Percentiles rank a stretch among this genome's conserved stretches.
Evolutionary conservation across 83 land plant genomes (phyloP).

Genomic region (Picea abies): DNA sequence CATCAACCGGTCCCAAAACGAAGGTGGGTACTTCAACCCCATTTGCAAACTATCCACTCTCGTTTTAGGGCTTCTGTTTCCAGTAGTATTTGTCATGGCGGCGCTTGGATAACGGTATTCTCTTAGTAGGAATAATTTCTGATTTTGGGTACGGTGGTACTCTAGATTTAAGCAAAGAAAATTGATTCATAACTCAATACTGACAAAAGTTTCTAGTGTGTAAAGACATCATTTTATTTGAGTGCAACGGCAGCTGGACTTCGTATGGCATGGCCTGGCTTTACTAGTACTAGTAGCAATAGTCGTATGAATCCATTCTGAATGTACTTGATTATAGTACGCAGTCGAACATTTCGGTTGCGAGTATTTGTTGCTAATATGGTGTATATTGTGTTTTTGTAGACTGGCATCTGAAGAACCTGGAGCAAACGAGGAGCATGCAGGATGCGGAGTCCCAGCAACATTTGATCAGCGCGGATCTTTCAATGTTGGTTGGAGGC

Average conservation of each 20-base stretch:
- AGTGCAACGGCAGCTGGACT: not conserved
- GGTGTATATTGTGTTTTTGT: not conserved
- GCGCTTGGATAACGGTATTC: not conserved
- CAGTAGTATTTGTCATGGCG: not conserved
- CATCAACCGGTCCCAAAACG: not conserved
- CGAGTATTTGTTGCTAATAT: not conserved
- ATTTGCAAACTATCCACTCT: not conserved
- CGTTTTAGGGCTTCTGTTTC: not conserved
- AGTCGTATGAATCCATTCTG: not conserved
- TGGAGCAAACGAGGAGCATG: not conserved
- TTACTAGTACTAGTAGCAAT: not conserved
- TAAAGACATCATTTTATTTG: not conserved
- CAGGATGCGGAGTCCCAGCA: conserved; percentile 3
- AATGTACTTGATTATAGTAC: not conserved
- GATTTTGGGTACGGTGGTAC: not conserved
- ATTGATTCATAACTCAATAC: not conserved
- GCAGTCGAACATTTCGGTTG: not conserved
- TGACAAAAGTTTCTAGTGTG: not conserved
- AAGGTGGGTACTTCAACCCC: not conserved
- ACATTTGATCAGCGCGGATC: conserved; percentile 17
- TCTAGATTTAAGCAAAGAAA: not conserved
- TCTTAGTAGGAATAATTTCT: not conserved
- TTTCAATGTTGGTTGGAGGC: conserved; percentile 8
- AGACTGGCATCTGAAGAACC: not conserved
- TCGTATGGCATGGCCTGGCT: not conserved